Evolutionary conservation across 176 grass and related monocot species (phyloP).

Genomic region (Puccinellia tenuiflora): DNA sequence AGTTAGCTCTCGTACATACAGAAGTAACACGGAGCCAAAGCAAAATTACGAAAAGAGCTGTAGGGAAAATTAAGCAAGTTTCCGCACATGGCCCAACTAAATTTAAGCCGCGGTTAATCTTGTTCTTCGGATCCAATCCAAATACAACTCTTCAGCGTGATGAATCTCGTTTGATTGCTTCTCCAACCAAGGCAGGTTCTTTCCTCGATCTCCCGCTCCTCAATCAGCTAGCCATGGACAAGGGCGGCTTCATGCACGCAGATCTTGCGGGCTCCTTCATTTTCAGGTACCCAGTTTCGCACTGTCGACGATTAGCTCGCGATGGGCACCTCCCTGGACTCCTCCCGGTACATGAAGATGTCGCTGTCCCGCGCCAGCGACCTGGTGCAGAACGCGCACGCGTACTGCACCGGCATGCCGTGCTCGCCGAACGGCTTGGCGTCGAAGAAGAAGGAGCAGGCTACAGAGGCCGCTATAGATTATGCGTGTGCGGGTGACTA

Average conservation of each 20-base stretch:
- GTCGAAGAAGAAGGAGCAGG: slow-evolving; percentile 45
- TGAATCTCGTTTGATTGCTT: not conserved
- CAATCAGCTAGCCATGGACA: not conserved
- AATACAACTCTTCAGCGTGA: too few relatives aligned
- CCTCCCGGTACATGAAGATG: slow-evolving; percentile 68
- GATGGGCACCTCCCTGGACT: slow-evolving; percentile 15
- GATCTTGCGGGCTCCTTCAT: not conserved
- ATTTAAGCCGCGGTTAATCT: too few relatives aligned
- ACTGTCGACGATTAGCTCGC: not conserved
- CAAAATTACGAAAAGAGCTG: too few relatives aligned
- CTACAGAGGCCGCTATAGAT: not conserved
- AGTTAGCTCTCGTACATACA: too few relatives aligned
- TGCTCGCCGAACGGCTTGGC: not conserved
- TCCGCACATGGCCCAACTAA: too few relatives aligned
- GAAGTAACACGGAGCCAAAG: too few relatives aligned
- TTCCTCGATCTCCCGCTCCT: not conserved
- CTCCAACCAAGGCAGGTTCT: not conserved
- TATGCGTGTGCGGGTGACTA: not conserved
- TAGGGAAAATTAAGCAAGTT: too few relatives aligned
- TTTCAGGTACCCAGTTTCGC: not conserved
- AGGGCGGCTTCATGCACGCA: not conserved
- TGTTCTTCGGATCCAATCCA: too few relatives aligned
- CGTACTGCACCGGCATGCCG: slow-evolving; percentile 21
- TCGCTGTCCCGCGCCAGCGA: slow-evolving; percentile 33
- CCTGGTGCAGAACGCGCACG: slow-evolving; percentile 59